Evolutionary conservation across 1,284 basidiomycete genomes (phyloP), one percentile per base, ranked within the genome.

Genomic region (Sanguinoderma infundibulare): DNA sequence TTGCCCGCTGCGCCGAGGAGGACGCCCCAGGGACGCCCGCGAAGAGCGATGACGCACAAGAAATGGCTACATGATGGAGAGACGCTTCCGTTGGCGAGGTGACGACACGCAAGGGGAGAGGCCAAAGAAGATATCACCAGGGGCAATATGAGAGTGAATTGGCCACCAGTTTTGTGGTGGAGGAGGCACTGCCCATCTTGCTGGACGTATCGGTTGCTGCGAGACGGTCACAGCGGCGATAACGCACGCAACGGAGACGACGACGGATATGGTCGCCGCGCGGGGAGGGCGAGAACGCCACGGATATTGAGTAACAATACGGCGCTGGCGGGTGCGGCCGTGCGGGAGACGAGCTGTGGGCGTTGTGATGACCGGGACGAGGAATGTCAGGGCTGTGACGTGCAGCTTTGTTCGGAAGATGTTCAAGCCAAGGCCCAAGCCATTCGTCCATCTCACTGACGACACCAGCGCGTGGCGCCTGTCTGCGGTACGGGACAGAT

Each of bases 401-500:
- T n/a, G n/a, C n/a, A 26, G 24, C 24, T 15, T 26, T 24, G 42
- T 44, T 26, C 8, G 42, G 38, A 26, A 4, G 42, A 24, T 15
- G 42, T 24, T 14, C 22, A 44, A 44, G 42, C n/a, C n/a, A n/a
- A n/a, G 22, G 5, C 22, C 42, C 7, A 14, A 22, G 12, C 4
- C 42, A 22, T 26, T 17, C 42, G 24, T 22, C 10, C 14, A 46
- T 46, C 42, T 46, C n/a, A 26, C 20, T 40, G 2, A 34, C 44
- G 26, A 42, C 24, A 22, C 15, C 30, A 30, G 38, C 52, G 36
- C 24, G 38, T n/a, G 34, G 24, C 52, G 36, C 40, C 46, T 32
- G 46, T 40, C 52, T 22, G 52, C 36, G 38, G 52, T 8, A 40
- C 7, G 42, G 42, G 53, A 55, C 42, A 44, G 40, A 46, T 55